These are phyloP conservation scores for Aphanomyces astaci DNA, from an alignment of 352 stramenopile genomes.

Conservation along the genomic window DNA sequence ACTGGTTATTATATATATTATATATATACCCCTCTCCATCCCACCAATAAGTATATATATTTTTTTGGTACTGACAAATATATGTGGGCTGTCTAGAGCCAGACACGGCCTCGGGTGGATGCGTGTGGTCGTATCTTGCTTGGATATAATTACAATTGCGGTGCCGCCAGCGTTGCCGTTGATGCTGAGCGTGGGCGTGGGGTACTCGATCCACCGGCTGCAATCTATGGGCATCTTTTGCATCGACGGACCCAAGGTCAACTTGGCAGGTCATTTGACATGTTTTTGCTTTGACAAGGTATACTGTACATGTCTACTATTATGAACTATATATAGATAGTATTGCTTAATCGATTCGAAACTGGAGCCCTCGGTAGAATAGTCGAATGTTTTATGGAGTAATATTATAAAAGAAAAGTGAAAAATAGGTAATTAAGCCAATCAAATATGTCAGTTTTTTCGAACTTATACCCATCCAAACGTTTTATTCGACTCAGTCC, in stretches of 20 bases:
- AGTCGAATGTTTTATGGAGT: too few relatives aligned
- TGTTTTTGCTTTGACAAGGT: conserved; percentile 77
- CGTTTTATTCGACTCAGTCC: too few relatives aligned
- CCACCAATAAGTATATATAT: too few relatives aligned
- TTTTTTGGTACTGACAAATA: too few relatives aligned
- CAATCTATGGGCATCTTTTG: conserved; percentile 30
- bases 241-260: conserved; percentile 64
- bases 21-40: too few relatives aligned
- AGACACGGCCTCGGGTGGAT: neutral
- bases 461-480: too few relatives aligned
- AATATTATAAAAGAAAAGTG: too few relatives aligned
- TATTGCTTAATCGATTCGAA: too few relatives aligned
- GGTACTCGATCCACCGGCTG: conserved; percentile 34
- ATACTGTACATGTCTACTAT: neutral
- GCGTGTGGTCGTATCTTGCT: conserved; percentile 13
- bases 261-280: conserved; percentile 57
- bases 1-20: too few relatives aligned
- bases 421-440: too few relatives aligned
- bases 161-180: conserved; percentile 25
- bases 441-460: too few relatives aligned
- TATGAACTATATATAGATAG: neutral
- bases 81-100: conserved; percentile 2
- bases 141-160: conserved; percentile 43
- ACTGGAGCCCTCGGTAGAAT: too few relatives aligned
- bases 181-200: conserved; percentile 47